These are phyloP conservation scores for Hymenoscyphus fraxineus DNA, from an alignment of 2,329 filamentous ascomycete species.

Conservation along the genomic window DNA sequence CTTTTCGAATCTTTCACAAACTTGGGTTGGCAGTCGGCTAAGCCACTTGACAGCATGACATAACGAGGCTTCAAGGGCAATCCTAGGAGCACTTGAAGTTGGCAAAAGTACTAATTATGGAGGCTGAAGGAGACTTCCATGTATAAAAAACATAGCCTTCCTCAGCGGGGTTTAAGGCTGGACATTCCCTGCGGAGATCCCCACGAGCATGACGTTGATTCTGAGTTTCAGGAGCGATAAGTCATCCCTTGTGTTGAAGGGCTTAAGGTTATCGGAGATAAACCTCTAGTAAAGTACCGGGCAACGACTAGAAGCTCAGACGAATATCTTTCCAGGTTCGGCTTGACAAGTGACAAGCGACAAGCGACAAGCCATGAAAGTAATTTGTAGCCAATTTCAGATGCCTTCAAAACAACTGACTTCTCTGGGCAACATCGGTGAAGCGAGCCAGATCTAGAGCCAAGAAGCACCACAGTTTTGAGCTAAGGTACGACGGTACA, in stretches of 20 bases:
- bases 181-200: constrained; percentile 5
- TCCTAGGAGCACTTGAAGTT: not conserved
- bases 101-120: constrained; percentile 3
- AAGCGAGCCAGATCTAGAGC: not conserved
- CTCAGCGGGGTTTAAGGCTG: constrained; percentile 8
- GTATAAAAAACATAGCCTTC: constrained; percentile 18
- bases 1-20: not conserved
- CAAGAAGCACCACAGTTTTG: not conserved
- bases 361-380: constrained; percentile 11
- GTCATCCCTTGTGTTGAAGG: not conserved
- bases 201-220: constrained; percentile 18
- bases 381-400: constrained; percentile 21
- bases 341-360: constrained; percentile 11
- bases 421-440: not conserved
- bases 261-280: constrained; percentile 15
- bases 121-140: not conserved
- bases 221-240: constrained; percentile 18
- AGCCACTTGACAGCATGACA: not conserved
- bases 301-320: not conserved
- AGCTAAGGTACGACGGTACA: not conserved
- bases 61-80: not conserved
- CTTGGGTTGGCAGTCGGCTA: no score
- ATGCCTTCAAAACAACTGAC: constrained; percentile 12
- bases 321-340: constrained; percentile 13
- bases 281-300: constrained; percentile 6